Evolutionary conservation across 2,329 filamentous ascomycete species (phyloP).

Genomic region (Fusarium liriodendri): DNA sequence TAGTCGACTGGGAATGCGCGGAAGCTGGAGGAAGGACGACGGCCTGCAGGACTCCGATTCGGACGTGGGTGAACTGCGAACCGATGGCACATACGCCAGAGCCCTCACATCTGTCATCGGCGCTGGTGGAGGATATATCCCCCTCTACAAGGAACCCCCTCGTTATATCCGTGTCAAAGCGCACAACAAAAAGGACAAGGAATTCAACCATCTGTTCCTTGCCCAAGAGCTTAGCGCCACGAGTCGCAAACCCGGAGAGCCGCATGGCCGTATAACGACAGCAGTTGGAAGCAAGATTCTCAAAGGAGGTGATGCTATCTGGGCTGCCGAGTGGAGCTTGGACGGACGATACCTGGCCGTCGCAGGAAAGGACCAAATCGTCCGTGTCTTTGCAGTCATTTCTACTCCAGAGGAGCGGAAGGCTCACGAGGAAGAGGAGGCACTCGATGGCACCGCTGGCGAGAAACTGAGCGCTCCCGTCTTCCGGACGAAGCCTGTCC

Average conservation of each 20-base stretch:
- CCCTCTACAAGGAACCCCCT: slow-evolving; percentile 87
- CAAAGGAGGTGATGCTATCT: slow-evolving; percentile 76
- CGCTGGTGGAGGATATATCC: slow-evolving; percentile 78
- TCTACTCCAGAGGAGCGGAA: slow-evolving; percentile 83
- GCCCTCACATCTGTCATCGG: slow-evolving; percentile 83
- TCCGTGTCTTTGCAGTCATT: slow-evolving; percentile 91
- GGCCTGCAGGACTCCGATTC: slow-evolving; percentile 73
- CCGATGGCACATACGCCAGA: slow-evolving; percentile 84
- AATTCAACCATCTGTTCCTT: slow-evolving; percentile 89
- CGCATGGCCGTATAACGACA: slow-evolving; percentile 47
- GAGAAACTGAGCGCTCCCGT: slow-evolving; percentile 88
- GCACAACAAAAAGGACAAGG: slow-evolving; percentile 82
- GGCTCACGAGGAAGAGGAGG: slow-evolving; percentile 74
- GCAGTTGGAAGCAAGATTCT: slow-evolving; percentile 55
- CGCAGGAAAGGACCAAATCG: slow-evolving; percentile 87
- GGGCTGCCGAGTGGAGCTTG: slow-evolving; percentile 92
- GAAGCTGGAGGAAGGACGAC: slow-evolving; percentile 78
- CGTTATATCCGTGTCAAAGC: slow-evolving; percentile 89
- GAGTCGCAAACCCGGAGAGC: slow-evolving; percentile 49
- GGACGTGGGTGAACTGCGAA: slow-evolving; percentile 74
- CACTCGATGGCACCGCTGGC: slow-evolving; percentile 48
- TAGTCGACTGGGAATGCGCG: slow-evolving; percentile 79
- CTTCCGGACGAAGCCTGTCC: slow-evolving; percentile 81
- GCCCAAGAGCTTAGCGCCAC: slow-evolving; percentile 87
- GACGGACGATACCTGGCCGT: slow-evolving; percentile 92